phyloP scores from a whole-genome alignment of 179 eudicot species.

The Spinacia oleracea region DNA sequence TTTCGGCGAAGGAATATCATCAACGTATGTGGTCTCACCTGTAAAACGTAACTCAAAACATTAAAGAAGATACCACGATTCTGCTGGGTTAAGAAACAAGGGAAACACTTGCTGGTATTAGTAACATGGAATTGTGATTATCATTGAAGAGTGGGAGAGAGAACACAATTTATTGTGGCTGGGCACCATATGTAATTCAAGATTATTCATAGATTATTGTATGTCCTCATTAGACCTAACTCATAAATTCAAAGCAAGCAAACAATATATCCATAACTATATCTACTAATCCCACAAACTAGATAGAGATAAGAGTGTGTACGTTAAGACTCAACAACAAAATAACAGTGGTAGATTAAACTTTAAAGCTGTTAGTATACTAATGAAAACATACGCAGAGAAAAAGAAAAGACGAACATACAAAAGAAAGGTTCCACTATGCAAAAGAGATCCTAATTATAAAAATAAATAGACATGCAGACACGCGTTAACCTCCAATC shows the following conservation, averaged over 20 bases:
- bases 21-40: conserved; percentile 94
- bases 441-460: neutral
- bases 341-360: neutral
- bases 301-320: neutral
- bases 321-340: neutral
- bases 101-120: neutral
- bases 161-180: neutral
- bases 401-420: neutral
- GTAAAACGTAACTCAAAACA: conserved; percentile 18
- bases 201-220: neutral
- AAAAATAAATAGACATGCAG: neutral
- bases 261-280: neutral
- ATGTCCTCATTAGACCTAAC: neutral
- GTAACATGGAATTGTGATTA: neutral
- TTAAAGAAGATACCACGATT: neutral
- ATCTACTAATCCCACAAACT: neutral
- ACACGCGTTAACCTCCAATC: neutral
- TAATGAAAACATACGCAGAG: neutral
- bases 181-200: neutral
- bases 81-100: neutral
- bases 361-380: neutral
- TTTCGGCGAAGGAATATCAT: conserved; percentile 92
- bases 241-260: neutral
- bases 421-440: neutral
- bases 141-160: neutral